Conservation (phyloP, 768 basidiomycete species). For the Thelephora ganbajun region DNA sequence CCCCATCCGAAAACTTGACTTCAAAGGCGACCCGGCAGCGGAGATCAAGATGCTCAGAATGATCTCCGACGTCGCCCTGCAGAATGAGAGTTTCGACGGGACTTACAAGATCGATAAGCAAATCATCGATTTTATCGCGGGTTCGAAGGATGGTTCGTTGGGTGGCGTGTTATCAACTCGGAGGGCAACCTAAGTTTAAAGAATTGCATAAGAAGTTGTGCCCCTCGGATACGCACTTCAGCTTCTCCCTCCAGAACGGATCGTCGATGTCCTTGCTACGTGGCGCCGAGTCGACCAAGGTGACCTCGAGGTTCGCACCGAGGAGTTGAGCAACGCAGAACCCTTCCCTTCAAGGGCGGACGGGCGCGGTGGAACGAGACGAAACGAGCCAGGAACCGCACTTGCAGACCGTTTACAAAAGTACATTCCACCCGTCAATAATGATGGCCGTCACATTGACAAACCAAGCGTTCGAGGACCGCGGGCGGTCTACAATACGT, state of each 20-base stretch:
- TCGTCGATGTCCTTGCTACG: constrained; percentile 60
- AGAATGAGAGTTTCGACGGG: too few relatives aligned
- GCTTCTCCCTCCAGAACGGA: constrained; percentile 69
- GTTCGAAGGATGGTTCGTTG: too few relatives aligned
- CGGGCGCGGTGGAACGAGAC: constrained; percentile 1
- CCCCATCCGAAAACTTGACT: constrained; percentile 79
- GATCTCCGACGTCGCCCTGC: constrained; percentile 79
- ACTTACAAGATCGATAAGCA: too few relatives aligned
- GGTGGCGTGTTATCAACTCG: too few relatives aligned
- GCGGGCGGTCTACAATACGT: too few relatives aligned
- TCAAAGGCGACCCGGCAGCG: too few relatives aligned
- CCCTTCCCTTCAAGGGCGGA: constrained; percentile 6
- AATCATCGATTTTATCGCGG: too few relatives aligned
- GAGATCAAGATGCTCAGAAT: constrained; percentile 77
- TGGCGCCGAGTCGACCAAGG: constrained; percentile 70
- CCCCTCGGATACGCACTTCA: constrained; percentile 68
- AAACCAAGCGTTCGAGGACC: too few relatives aligned
- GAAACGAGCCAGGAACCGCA: not conserved
- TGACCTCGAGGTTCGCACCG: constrained; percentile 37
- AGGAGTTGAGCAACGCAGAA: constrained; percentile 14
- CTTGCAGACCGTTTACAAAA: constrained; percentile 47
- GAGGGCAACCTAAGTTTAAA: constrained; percentile 59
- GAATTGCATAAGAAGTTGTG: constrained; percentile 53
- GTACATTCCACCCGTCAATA: constrained; percentile 56
- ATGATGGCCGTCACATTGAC: too few relatives aligned